Percentiles rank a stretch among this genome's conserved stretches.
Conservation (phyloP, 305 asterid genomes). For the Fraxinus baroniana region DNA sequence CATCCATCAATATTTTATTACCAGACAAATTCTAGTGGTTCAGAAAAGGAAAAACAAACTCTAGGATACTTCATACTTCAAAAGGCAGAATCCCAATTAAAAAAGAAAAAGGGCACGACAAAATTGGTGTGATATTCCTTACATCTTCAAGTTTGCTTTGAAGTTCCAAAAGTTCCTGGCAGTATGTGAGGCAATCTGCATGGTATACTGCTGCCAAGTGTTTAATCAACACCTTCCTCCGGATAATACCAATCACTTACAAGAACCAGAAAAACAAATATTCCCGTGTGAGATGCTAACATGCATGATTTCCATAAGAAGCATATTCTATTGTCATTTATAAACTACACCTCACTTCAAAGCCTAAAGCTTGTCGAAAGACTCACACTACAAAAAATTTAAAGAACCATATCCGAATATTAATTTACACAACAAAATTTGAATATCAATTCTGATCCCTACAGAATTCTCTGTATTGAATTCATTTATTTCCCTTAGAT, state of each 20-base stretch:
- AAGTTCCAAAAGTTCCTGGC: slow-evolving; percentile 89
- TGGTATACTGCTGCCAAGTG: slow-evolving; percentile 87
- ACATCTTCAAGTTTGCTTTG: slow-evolving; percentile 79
- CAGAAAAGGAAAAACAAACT: neutral
- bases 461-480: neutral
- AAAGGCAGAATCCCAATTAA: neutral
- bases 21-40: neutral
- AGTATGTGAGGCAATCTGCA: slow-evolving; percentile 86
- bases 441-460: neutral
- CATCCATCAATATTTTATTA: neutral
- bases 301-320: neutral
- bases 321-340: neutral
- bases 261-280: slow-evolving; percentile 21
- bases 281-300: slow-evolving; percentile 8
- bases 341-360: neutral
- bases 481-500: neutral
- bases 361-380: neutral
- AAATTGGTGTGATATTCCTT: slow-evolving; percentile 27
- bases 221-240: slow-evolving; percentile 82
- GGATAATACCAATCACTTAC: slow-evolving; percentile 82
- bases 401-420: neutral
- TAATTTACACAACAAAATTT: neutral
- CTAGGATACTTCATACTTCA: neutral
- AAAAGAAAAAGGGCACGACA: neutral
- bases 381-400: neutral